Conservation (phyloP, 2,329 filamentous ascomycete species). For the Teratosphaeria pseudoeucalypti region DNA sequence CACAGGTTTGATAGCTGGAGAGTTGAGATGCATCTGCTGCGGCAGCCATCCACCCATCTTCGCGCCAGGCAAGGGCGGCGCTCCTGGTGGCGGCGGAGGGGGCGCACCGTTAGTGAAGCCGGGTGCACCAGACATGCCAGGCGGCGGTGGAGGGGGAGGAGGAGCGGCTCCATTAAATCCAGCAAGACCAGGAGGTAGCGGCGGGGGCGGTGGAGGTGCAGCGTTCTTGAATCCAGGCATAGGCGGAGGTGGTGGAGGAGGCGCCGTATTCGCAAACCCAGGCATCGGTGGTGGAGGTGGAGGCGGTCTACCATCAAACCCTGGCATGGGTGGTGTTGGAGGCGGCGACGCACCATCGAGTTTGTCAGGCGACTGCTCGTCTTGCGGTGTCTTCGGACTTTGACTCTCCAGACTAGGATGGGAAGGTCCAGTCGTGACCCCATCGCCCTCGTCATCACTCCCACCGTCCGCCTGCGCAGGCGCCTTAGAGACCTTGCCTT, state of each 20-base stretch:
- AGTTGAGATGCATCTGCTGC: constrained; percentile 9
- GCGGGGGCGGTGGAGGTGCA: constrained; percentile 36
- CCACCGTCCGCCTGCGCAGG: constrained; percentile 37
- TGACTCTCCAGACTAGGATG: constrained; percentile 65
- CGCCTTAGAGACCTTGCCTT: constrained; percentile 47
- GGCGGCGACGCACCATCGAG: constrained; percentile 26
- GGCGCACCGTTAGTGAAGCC: constrained; percentile 35
- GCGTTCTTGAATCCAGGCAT: constrained; percentile 35
- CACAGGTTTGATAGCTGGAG: constrained; percentile 56
- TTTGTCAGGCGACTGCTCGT: constrained; percentile 38
- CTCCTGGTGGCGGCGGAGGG: constrained; percentile 37
- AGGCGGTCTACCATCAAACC: constrained; percentile 23
- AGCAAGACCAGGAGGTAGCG: constrained; percentile 29
- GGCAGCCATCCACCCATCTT: constrained; percentile 63
- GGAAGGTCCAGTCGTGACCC: constrained; percentile 62
- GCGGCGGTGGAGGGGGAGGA: constrained; percentile 38
- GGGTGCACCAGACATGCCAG: constrained; percentile 32
- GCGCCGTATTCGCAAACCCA: constrained; percentile 29
- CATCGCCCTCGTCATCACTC: constrained; percentile 63
- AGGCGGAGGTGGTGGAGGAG: constrained; percentile 33
- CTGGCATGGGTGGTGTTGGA: constrained; percentile 17
- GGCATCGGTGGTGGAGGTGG: constrained; percentile 40
- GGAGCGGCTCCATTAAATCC: constrained; percentile 32
- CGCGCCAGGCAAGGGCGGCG: constrained; percentile 48
- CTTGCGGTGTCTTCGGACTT: constrained; percentile 54